Evolutionary conservation across 2,329 filamentous ascomycete genomes (phyloP), one percentile per base, ranked within the genome.

Genomic region (Purpureocillium lavendulum): DNA sequence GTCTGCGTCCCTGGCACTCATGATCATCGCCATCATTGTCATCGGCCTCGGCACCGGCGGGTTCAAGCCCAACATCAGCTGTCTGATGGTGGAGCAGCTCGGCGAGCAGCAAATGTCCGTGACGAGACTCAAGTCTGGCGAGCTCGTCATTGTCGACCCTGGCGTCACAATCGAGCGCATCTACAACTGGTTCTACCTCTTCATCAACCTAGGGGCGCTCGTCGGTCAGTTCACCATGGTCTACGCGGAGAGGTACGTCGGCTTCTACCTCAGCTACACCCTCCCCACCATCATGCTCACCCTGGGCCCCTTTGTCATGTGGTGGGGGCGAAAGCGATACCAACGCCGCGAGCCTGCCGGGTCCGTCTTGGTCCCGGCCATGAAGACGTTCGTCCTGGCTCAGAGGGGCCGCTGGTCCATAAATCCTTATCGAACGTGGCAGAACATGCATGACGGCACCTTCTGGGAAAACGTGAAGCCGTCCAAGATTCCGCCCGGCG

Each of bases 51-150:
- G 83, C 30, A 85, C 82, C 1, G 83, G 83, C 44, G 81, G 82
- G 43, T 86, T 87, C 69, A 87, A 87, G 64, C 62, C 80, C 32
- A 88, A 87, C 48, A 76, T 87, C 39, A 77, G 74, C 14, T 77
- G 79, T 2, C 61, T 84, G 17, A 77, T 84, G 45, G 77, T 77
- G 10, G 67, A 75, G 17, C 69, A 73, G 21, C 21, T 26, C 21
- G 21, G 21, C 21, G 21, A 26, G 21, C 21, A 26, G 21, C 21
- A n/a, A 69, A 67, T 43, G 63, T 75, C 40, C 65, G 67, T 29
- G 66, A 82, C 39, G 64, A 68, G 43, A 75, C 68, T 3, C 59
- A 33, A 15, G 43, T 43, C 29, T 2, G 80, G 80, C 17, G 75
- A 82, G 55, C 71, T 73, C 10, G 77, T 82, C 31, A 75, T 84